Percentiles rank a stretch among this genome's conserved stretches.
Conservation (phyloP, 2,329 filamentous ascomycete species). For the Lecanicillium sp. region DNA sequence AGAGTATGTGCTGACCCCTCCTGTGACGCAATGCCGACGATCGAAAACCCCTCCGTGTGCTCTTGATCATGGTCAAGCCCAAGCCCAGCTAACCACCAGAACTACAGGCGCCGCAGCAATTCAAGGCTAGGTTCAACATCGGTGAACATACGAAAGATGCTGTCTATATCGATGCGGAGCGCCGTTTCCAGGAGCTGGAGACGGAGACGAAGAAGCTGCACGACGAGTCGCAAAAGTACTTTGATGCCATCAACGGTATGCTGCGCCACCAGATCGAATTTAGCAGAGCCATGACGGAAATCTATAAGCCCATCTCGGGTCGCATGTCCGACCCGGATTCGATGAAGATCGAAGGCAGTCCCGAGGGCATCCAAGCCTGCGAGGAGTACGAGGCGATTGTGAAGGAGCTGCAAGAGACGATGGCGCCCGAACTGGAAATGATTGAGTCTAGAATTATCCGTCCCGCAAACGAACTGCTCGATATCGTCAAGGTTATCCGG, state of each 20-base stretch:
- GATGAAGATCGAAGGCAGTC: slow-evolving; percentile 73
- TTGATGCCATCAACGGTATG: slow-evolving; percentile 97
- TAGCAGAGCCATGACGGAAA: slow-evolving; percentile 88
- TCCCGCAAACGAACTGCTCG: slow-evolving; percentile 85
- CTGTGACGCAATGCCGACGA: slow-evolving; percentile 8
- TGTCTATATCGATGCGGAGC: slow-evolving; percentile 89
- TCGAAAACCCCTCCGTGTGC: slow-evolving; percentile 6
- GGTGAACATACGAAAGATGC: slow-evolving; percentile 93
- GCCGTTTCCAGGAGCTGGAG: slow-evolving; percentile 89
- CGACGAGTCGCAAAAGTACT: slow-evolving; percentile 96
- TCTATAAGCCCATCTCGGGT: slow-evolving; percentile 97
- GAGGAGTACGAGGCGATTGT: slow-evolving; percentile 94
- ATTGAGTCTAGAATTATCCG: slow-evolving; percentile 87
- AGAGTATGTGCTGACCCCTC: slow-evolving; percentile 52
- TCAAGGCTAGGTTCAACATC: slow-evolving; percentile 90
- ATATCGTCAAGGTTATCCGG: slow-evolving; percentile 90
- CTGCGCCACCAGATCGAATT: slow-evolving; percentile 96
- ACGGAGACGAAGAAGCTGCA: slow-evolving; percentile 93
- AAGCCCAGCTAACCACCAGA: slow-evolving; percentile 2
- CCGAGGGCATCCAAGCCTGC: slow-evolving; percentile 87
- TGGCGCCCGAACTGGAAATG: slow-evolving; percentile 93
- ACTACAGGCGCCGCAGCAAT: slow-evolving; percentile 71
- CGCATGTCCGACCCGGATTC: slow-evolving; percentile 89
- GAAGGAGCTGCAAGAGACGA: slow-evolving; percentile 77
- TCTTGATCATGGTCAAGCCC: slow-evolving; percentile 1